Evolutionary conservation across 352 stramenopile species (phyloP), one percentile per base, ranked within the genome.

Genomic region (Pythium scleroteichum): DNA sequence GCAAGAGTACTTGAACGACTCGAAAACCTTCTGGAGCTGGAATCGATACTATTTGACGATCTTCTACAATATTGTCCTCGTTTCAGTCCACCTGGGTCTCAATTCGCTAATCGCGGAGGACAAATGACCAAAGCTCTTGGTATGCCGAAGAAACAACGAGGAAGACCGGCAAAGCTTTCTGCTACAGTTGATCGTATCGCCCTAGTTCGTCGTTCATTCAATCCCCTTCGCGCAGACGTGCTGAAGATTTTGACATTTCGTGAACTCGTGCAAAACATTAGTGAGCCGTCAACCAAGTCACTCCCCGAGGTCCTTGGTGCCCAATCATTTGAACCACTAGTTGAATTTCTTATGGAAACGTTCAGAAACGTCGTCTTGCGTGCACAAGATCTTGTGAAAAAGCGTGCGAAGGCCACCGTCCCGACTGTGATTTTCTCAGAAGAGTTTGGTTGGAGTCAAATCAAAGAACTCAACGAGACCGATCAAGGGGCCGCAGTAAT

Each of bases 1-100:
- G 42, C 10, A 5, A 82, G 75, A 40, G 72, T 84, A 4, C 45
- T 71, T 4, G 53, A 81, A 50, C 78, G 78, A 1, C 69, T 87
- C 14, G 64, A 75, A 44, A 75, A 85, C 32, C 48, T 82, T 1
- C 59, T 75, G 2, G 27, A 71, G 20, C 53, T 87, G 3, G 78
- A 87, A 60, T 64, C 68, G 3, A 62, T 77, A 20, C 47, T 87
- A 27, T 33, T 78, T 1, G 71, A 83, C 6, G 69, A 79, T 1
- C 26, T 75, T 24, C 24, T 82, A 9, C 35, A 59, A 14, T 53
- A 39, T 14, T 72, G 71, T 19, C 60, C 47, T 9, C 59, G 62
- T 12, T 83, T 83, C 48, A 39, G 53, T 4, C 63, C 74, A n/a
- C 73, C 71, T n/a, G 66, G 65, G 0, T 45, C 41, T n/a, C 33